phyloP scores from a whole-genome alignment of 23 red algal genomes.

The Agarophyton chilense region DNA sequence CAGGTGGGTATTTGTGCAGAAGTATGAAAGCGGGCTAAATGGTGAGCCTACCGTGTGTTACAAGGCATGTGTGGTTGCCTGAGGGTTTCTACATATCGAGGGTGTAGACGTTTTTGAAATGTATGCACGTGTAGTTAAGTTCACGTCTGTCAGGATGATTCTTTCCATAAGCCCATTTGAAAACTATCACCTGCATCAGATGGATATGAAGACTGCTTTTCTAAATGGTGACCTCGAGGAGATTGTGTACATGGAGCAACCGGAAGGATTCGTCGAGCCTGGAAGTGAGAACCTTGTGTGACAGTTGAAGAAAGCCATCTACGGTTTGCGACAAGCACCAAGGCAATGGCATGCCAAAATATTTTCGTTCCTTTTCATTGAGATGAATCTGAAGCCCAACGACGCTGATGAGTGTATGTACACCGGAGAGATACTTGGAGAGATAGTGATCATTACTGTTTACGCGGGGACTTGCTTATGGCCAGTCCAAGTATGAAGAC shows the following conservation, averaged over 20 bases:
- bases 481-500: slow-evolving; percentile 33
- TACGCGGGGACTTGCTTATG: slow-evolving; percentile 19
- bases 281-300: slow-evolving; percentile 19
- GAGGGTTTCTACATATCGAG: slow-evolving; percentile 31
- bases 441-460: slow-evolving; percentile 32
- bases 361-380: neutral
- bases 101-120: slow-evolving; percentile 26
- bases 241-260: slow-evolving; percentile 59
- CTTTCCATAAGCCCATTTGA: neutral
- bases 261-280: neutral
- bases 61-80: slow-evolving; percentile 42
- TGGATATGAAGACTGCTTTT: slow-evolving; percentile 59
- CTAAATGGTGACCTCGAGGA: slow-evolving; percentile 49
- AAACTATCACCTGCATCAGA: slow-evolving; percentile 18
- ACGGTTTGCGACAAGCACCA: slow-evolving; percentile 35
- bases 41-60: slow-evolving; percentile 27
- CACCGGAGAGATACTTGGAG: slow-evolving; percentile 7
- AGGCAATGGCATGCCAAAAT: slow-evolving; percentile 34
- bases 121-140: slow-evolving; percentile 55
- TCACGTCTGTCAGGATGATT: slow-evolving; percentile 34
- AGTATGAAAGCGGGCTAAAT: neutral
- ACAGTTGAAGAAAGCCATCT: slow-evolving; percentile 31
- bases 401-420: slow-evolving; percentile 53
- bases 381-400: slow-evolving; percentile 13
- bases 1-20: slow-evolving; percentile 36